Percentiles rank a stretch among this genome's conserved stretches.
phyloP scores from a whole-genome alignment of 441 rosid species.

The Gossypium gossypioides region DNA sequence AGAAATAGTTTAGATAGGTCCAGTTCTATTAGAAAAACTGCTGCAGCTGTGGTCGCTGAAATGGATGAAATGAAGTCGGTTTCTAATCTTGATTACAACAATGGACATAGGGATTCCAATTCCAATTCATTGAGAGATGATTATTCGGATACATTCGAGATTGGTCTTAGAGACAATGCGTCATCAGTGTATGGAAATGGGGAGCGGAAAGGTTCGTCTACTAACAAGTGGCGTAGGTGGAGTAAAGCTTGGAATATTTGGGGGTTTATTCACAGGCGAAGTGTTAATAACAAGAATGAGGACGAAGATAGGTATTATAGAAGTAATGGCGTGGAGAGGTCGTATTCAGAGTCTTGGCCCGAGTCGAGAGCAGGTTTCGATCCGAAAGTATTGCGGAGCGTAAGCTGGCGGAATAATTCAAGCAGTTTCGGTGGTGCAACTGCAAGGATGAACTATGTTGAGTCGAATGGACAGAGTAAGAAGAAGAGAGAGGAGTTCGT shows the following conservation, averaged over 20 bases:
- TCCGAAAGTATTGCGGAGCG: slow-evolving; percentile 74
- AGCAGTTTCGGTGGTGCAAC: slow-evolving; percentile 37
- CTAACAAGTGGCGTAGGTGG: slow-evolving; percentile 79
- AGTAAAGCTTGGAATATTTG: slow-evolving; percentile 78
- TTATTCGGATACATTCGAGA: slow-evolving; percentile 50
- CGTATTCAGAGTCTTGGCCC: slow-evolving; percentile 85
- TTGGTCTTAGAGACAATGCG: slow-evolving; percentile 47
- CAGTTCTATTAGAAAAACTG: slow-evolving; percentile 64
- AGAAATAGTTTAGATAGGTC: slow-evolving; percentile 87
- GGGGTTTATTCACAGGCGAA: slow-evolving; percentile 70
- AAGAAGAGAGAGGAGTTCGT: slow-evolving; percentile 62
- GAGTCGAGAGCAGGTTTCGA: slow-evolving; percentile 52
- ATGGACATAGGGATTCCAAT: slow-evolving; percentile 41
- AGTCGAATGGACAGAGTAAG: slow-evolving; percentile 40
- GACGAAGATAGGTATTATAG: slow-evolving; percentile 72
- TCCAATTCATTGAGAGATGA: slow-evolving; percentile 72
- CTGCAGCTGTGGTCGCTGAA: slow-evolving; percentile 77
- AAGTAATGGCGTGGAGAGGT: slow-evolving; percentile 71
- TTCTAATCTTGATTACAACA: slow-evolving; percentile 39
- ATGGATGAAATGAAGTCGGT: slow-evolving; percentile 63
- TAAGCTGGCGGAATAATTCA: slow-evolving; percentile 79
- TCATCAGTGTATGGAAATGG: slow-evolving; percentile 36
- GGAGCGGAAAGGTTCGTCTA: slow-evolving; percentile 45
- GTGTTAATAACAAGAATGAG: slow-evolving; percentile 61
- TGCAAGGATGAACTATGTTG: slow-evolving; percentile 37